Base-by-base conservation (phyloP, 1,284 basidiomycete species). In the Baeospora myosura region DNA sequence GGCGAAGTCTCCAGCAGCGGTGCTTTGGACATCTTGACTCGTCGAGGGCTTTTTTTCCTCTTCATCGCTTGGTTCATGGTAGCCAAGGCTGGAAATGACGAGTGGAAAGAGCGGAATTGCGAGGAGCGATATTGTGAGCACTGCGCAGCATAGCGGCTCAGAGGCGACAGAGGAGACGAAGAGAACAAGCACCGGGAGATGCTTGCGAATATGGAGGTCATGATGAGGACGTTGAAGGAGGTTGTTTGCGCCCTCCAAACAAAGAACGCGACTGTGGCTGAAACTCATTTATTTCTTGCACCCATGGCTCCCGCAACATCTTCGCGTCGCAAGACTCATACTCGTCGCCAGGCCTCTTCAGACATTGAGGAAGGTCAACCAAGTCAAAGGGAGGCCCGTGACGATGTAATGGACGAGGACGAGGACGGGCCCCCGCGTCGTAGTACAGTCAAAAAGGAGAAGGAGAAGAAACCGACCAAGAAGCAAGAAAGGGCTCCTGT, bases 11-110 rank as follows among this genome's bases (percentile, higher is more conserved):
- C 69, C 18, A 97, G 74, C 7, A 93, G 76, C 1, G 92, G 92
- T 3, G 89, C 80, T 55, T 76, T 81, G 16, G 81, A 72, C 43
- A 73, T 68, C 42, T 61, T 60, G 47, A 69, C 74, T 35, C 55
- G 61, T 43, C 75, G 75, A 42, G 69, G 67, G 52, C 72, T 70
- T 53, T 65, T 66, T 53, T 73, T 74, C 50, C 79, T 71, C 22
- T 73, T 70, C 64, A 84, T 86, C 3, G 85, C 77, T 61, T 93
- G 89, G 64, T 92, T 91, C 52, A 93, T 75, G 1, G 91, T 94
- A 32, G 73, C 72, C 43, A 66, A 61, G 3, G 75, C 56, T 10
- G 72, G 64, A 0, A 77, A 64, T 14, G 86, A 75, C 4, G 77
- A 62, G 46, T 86, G 82, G 63, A 93, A 90, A 7, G 71, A 57